Conservation (phyloP, 1,284 basidiomycete species). For the Apiotrichum sp. region DNA sequence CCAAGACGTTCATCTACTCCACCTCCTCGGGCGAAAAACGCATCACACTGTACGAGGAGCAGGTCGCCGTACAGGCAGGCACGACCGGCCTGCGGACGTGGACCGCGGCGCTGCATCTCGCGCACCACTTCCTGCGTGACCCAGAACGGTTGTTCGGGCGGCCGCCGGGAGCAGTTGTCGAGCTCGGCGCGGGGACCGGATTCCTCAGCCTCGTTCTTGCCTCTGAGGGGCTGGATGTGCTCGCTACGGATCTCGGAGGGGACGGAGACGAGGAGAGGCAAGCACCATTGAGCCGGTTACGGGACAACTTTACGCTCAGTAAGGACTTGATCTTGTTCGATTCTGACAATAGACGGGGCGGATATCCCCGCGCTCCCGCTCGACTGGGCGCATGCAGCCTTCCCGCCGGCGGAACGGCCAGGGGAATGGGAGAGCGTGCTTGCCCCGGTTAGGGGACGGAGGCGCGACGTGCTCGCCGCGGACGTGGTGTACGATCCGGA, state of each 20-base stretch:
- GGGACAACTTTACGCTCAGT: constrained; percentile 39
- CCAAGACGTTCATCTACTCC: constrained; percentile 46
- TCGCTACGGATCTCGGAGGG: constrained; percentile 55
- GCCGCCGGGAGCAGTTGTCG: constrained; percentile 16
- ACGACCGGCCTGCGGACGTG: constrained; percentile 48
- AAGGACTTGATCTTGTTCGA: not conserved
- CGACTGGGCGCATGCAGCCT: constrained; percentile 34
- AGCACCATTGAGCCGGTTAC: constrained; percentile 32
- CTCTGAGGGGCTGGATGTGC: constrained; percentile 57
- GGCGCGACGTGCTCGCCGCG: constrained; percentile 39
- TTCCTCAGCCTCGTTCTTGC: constrained; percentile 41
- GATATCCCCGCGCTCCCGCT: constrained; percentile 15
- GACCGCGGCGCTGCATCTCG: constrained; percentile 30
- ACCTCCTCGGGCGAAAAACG: constrained; percentile 9
- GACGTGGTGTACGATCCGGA: constrained; percentile 49
- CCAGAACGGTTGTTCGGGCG: constrained; percentile 7
- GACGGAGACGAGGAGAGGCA: constrained; percentile 33
- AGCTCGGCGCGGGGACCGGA: constrained; percentile 46
- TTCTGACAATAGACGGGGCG: constrained; percentile 11
- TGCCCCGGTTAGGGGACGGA: not conserved
- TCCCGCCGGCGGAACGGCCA: constrained; percentile 13
- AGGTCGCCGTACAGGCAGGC: constrained; percentile 45
- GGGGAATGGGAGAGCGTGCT: constrained; percentile 21
- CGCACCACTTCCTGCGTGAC: constrained; percentile 34
- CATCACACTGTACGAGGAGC: constrained; percentile 46